These are phyloP conservation scores for Maudiozyma humilis DNA, from an alignment of 1,139 yeast species.

Conservation along the genomic window DNA sequence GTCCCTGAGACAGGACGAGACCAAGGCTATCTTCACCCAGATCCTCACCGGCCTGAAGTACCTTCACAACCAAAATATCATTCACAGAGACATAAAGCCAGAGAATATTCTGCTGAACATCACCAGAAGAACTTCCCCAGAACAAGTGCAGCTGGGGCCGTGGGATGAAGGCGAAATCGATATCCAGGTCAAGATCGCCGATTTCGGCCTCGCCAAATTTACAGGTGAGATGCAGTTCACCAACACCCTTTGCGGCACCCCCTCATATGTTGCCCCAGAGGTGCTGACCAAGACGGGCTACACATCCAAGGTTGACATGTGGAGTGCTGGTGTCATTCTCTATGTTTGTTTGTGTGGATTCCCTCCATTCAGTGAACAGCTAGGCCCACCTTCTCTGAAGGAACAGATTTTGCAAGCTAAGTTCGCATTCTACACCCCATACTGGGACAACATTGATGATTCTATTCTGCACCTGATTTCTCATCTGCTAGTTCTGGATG, in stretches of 20 bases:
- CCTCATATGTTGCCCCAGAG: conserved; percentile 80
- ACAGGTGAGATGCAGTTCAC: conserved; percentile 71
- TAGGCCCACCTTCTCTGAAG: conserved; percentile 71
- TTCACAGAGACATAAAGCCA: conserved; percentile 73
- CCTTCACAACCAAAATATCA: conserved; percentile 55
- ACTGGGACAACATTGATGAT: conserved; percentile 67
- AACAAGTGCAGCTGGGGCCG: conserved; percentile 49
- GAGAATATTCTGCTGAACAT: conserved; percentile 65
- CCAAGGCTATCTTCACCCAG: conserved; percentile 53
- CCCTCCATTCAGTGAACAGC: conserved; percentile 76
- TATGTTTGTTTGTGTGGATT: conserved; percentile 77
- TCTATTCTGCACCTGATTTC: conserved; percentile 57
- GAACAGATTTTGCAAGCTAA: conserved; percentile 61
- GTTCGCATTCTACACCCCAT: conserved; percentile 71
- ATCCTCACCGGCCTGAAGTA: conserved; percentile 54
- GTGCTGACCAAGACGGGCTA: conserved; percentile 52
- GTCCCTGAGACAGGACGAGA: conserved; percentile 51
- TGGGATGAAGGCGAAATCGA: conserved; percentile 64
- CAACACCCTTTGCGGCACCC: conserved; percentile 73
- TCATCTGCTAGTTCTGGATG: conserved; percentile 50
- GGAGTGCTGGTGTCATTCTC: conserved; percentile 73
- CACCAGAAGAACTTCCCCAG: conserved; percentile 35
- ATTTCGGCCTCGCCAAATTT: conserved; percentile 72
- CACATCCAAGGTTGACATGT: conserved; percentile 63
- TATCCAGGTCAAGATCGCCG: conserved; percentile 66